These are phyloP conservation scores for Fusarium keratoplasticum DNA, from an alignment of 2,329 filamentous ascomycete species.

Conservation along the genomic window DNA sequence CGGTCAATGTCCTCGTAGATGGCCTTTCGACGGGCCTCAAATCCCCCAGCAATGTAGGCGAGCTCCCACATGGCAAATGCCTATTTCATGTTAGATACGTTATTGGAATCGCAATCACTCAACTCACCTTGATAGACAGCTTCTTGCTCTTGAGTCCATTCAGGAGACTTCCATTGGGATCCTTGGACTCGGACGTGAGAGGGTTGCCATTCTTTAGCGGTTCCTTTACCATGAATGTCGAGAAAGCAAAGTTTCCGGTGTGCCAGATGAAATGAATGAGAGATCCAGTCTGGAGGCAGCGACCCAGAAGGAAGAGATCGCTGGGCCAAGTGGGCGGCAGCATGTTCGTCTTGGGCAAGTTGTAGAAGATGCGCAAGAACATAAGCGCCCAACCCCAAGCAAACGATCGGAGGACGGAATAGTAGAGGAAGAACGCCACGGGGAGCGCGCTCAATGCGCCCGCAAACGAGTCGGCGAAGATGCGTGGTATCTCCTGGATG, in stretches of 20 bases:
- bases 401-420: slow-evolving; percentile 68
- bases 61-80: slow-evolving; percentile 94
- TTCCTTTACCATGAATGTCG: slow-evolving; percentile 81
- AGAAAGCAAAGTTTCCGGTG: slow-evolving; percentile 80
- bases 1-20: slow-evolving; percentile 92
- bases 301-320: slow-evolving; percentile 65
- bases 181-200: slow-evolving; percentile 85
- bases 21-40: slow-evolving; percentile 78
- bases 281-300: slow-evolving; percentile 70
- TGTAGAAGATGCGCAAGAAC: slow-evolving; percentile 79
- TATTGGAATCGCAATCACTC: neutral
- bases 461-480: slow-evolving; percentile 54
- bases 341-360: slow-evolving; percentile 77
- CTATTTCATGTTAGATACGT: slow-evolving; percentile 52
- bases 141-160: slow-evolving; percentile 88
- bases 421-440: slow-evolving; percentile 69
- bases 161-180: slow-evolving; percentile 90
- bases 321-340: slow-evolving; percentile 69
- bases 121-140: slow-evolving; percentile 74
- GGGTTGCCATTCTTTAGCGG: slow-evolving; percentile 88
- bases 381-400: slow-evolving; percentile 78
- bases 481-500: slow-evolving; percentile 52
- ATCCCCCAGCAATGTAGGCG: slow-evolving; percentile 80
- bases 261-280: slow-evolving; percentile 81
- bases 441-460: slow-evolving; percentile 55